Conservation (phyloP, 2,329 filamentous ascomycete species). For the Aureobasidium sp. region DNA sequence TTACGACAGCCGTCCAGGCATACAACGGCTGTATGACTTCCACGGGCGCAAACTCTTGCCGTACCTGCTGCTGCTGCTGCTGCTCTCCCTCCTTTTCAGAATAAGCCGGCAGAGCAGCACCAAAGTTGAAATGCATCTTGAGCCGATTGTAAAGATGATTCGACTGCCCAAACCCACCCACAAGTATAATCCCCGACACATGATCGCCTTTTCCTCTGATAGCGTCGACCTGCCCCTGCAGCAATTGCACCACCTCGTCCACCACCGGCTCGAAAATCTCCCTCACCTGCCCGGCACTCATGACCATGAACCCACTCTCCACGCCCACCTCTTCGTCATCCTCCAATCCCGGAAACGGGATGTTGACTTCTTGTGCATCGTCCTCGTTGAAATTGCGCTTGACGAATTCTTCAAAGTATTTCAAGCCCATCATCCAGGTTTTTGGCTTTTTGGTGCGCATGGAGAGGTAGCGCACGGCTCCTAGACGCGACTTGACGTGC, state of each 20-base stretch:
- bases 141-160: constrained; percentile 63
- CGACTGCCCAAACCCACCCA: constrained; percentile 74
- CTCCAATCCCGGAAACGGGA: constrained; percentile 69
- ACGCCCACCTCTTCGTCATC: constrained; percentile 71
- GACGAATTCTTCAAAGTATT: constrained; percentile 79
- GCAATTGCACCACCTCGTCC: constrained; percentile 41
- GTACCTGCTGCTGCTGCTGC: constrained; percentile 59
- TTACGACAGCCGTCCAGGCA: constrained; percentile 71
- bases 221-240: constrained; percentile 40
- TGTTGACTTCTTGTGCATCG: constrained; percentile 60
- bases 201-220: constrained; percentile 38
- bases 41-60: constrained; percentile 76
- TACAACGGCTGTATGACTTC: constrained; percentile 72
- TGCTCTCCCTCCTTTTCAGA: constrained; percentile 65
- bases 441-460: constrained; percentile 75
- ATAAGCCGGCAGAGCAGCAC: constrained; percentile 36
- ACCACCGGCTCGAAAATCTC: constrained; percentile 58
- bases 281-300: constrained; percentile 62
- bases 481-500: constrained; percentile 51
- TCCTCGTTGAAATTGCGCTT: constrained; percentile 79
- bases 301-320: constrained; percentile 69
- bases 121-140: constrained; percentile 57
- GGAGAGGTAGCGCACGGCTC: constrained; percentile 54
- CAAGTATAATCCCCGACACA: constrained; percentile 61
- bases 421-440: constrained; percentile 66